Evolutionary conservation across 768 basidiomycete species (phyloP).

Genomic region (Lactifluus volemus): DNA sequence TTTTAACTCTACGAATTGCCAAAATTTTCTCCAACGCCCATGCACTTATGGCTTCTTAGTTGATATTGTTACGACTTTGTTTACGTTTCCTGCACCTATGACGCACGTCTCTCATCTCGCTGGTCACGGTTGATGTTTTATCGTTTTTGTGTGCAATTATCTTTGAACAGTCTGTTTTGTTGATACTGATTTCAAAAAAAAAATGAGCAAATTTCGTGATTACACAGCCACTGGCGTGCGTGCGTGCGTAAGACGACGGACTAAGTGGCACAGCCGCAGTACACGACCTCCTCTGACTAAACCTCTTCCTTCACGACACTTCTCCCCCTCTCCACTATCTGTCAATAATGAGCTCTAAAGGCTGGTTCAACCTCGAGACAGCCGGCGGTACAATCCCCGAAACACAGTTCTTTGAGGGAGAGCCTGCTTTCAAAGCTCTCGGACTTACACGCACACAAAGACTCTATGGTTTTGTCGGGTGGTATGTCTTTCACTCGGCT

Average conservation of each 20-base stretch:
- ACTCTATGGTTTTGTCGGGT: constrained; percentile 78
- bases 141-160: constrained; percentile 2
- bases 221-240: background rate
- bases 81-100: constrained; percentile 1
- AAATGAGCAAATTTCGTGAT: background rate
- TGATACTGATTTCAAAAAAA: background rate
- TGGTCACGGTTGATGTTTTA: constrained; percentile 15
- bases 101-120: constrained; percentile 12
- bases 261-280: no score
- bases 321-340: background rate
- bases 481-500: constrained; percentile 39
- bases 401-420: constrained; percentile 79
- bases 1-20: background rate
- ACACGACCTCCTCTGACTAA: background rate
- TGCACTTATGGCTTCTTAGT: background rate
- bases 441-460: constrained; percentile 72
- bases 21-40: background rate
- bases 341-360: constrained; percentile 47
- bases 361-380: constrained; percentile 82
- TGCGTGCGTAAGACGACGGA: no score
- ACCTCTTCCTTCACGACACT: background rate
- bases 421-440: constrained; percentile 77
- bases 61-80: constrained; percentile 8
- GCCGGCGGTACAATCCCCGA: constrained; percentile 58
- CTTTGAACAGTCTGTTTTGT: background rate